Percentiles rank a stretch among this genome's conserved stretches.
Conservation (phyloP, 1,284 basidiomycete genomes). For the Papiliotrema nemorosa region DNA sequence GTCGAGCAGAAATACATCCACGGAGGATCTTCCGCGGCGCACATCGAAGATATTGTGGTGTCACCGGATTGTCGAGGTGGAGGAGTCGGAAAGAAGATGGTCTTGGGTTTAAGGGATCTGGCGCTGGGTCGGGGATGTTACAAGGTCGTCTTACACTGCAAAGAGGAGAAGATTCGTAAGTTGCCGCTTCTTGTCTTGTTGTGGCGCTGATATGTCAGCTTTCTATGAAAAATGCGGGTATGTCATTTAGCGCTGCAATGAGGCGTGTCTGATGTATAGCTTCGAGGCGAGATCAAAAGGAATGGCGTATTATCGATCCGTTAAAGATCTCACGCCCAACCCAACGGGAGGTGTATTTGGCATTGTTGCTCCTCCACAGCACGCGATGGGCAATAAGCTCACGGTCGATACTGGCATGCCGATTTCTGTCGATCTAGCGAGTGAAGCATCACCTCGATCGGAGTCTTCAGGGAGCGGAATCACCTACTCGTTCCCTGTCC, state of each 20-base stretch:
- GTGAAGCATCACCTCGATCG: not conserved
- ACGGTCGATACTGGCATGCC: slow-evolving; percentile 1
- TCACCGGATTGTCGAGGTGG: slow-evolving; percentile 80
- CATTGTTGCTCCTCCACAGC: not conserved
- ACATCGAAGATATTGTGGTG: slow-evolving; percentile 96
- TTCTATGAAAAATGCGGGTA: slow-evolving; percentile 94
- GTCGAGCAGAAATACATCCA: slow-evolving; percentile 90
- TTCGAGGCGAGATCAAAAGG: slow-evolving; percentile 18
- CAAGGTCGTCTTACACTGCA: slow-evolving; percentile 96
- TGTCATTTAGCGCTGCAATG: too few species aligned
- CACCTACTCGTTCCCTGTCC: slow-evolving; percentile 5
- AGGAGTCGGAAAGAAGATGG: slow-evolving; percentile 71
- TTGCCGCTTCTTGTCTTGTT: slow-evolving; percentile 21
- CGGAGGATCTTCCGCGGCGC: slow-evolving; percentile 72
- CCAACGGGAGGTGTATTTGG: not conserved
- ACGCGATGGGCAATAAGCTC: not conserved
- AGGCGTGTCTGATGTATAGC: too few species aligned
- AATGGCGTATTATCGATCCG: slow-evolving; percentile 10
- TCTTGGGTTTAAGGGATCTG: slow-evolving; percentile 74
- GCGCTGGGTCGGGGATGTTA: slow-evolving; percentile 76
- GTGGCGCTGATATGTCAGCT: slow-evolving; percentile 53
- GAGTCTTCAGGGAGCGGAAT: slow-evolving; percentile 2
- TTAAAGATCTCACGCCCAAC: not conserved
- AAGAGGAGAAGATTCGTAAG: slow-evolving; percentile 81
- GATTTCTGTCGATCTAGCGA: not conserved